These are phyloP conservation scores for Mycosphaerella sp. DNA, from an alignment of 2,329 filamentous ascomycete genomes.

Conservation along the genomic window DNA sequence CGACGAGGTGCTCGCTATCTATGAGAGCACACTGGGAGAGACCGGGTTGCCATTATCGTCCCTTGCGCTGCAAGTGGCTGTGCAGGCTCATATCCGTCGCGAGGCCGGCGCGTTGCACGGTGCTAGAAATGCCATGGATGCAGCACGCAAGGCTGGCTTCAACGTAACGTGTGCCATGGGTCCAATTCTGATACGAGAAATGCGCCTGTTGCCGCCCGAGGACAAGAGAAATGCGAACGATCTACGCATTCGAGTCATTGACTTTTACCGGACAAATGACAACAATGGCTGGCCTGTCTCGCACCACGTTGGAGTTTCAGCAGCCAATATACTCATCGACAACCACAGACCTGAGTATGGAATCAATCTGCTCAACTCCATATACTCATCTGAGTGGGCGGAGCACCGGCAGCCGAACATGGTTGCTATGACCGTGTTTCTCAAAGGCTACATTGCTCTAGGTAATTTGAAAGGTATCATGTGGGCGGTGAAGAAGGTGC, in stretches of 20 bases:
- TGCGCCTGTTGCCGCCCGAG: conserved; percentile 13
- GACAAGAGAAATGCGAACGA: conserved; percentile 14
- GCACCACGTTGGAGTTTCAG: conserved; percentile 28
- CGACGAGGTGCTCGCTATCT: conserved; percentile 24
- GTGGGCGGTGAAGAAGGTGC: conserved; percentile 29
- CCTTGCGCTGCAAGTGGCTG: conserved; percentile 27
- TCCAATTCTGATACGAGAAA: conserved; percentile 28
- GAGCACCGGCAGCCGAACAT: conserved; percentile 25
- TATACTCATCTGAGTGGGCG: conserved; percentile 26
- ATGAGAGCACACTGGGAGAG: conserved; percentile 17
- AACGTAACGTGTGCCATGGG: conserved; percentile 26
- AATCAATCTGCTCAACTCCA: conserved; percentile 28
- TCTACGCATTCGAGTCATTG: conserved; percentile 23
- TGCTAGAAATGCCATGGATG: conserved; percentile 22
- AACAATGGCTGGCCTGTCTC: conserved; percentile 24
- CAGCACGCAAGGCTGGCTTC: conserved; percentile 30
- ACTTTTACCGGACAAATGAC: conserved; percentile 32
- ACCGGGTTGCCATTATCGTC: conserved; percentile 26
- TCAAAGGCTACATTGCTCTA: conserved; percentile 28
- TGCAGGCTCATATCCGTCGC: conserved; percentile 28
- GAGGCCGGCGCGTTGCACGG: conserved; percentile 18
- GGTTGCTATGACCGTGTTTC: conserved; percentile 30
- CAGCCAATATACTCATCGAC: conserved; percentile 30
- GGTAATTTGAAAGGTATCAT: conserved; percentile 22
- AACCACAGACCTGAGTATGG: conserved; percentile 22